phyloP scores from a whole-genome alignment of 495 filamentous ascomycete genomes.

The Aspergillus egyptiacus region DNA sequence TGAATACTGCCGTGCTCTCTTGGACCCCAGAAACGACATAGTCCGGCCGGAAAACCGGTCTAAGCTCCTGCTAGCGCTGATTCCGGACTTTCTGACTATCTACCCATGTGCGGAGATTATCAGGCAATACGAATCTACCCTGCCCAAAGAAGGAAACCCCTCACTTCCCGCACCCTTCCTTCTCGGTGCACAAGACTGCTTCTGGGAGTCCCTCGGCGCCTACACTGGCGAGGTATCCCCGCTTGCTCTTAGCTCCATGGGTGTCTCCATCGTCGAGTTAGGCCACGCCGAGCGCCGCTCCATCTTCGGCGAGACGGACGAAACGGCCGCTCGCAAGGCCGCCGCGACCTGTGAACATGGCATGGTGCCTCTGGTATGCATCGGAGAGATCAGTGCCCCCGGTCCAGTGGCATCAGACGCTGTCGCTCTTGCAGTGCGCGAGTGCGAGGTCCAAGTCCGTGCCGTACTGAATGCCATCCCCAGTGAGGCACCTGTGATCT shows the following conservation, averaged over 20 bases:
- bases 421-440: slow-evolving; percentile 53
- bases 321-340: slow-evolving; percentile 57
- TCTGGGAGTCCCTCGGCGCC: slow-evolving; percentile 54
- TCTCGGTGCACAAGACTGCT: slow-evolving; percentile 72
- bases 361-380: slow-evolving; percentile 72
- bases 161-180: slow-evolving; percentile 40
- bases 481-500: slow-evolving; percentile 58
- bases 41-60: slow-evolving; percentile 46
- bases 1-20: slow-evolving; percentile 54
- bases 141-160: slow-evolving; percentile 22
- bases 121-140: slow-evolving; percentile 27
- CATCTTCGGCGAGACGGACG: slow-evolving; percentile 67
- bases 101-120: slow-evolving; percentile 50
- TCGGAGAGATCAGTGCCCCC: slow-evolving; percentile 57
- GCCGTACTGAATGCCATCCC: slow-evolving; percentile 54
- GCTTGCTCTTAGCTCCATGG: slow-evolving; percentile 53
- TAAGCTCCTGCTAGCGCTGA: slow-evolving; percentile 81
- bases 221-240: slow-evolving; percentile 77
- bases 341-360: slow-evolving; percentile 57
- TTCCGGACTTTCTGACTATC: slow-evolving; percentile 70
- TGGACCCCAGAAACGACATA: slow-evolving; percentile 38
- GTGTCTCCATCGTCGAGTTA: slow-evolving; percentile 65
- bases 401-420: slow-evolving; percentile 45
- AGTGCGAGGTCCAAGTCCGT: slow-evolving; percentile 59
- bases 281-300: slow-evolving; percentile 71